Evolutionary conservation across 306 rosid species (phyloP).

Genomic region (Mucuna pruriens): DNA sequence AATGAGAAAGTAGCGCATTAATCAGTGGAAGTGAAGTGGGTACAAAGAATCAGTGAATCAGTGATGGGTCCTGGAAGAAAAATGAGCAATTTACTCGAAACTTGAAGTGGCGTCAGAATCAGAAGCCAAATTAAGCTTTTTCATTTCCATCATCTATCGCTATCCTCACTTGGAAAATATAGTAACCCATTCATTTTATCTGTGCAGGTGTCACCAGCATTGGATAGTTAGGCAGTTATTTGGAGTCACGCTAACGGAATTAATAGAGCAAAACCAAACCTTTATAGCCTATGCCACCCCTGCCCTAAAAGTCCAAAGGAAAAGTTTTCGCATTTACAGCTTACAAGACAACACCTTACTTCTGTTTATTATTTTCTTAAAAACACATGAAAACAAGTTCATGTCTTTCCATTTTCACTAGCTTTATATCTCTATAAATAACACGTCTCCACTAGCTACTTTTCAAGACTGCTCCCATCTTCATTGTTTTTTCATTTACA

Average conservation of each 20-base stretch:
- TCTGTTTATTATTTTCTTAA: not conserved
- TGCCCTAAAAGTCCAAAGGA: constrained; percentile 1
- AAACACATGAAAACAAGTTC: not conserved
- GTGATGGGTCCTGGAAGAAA: not conserved
- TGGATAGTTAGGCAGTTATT: constrained; percentile 21
- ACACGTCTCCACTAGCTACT: not conserved
- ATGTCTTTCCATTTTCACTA: not conserved
- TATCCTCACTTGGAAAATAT: not conserved
- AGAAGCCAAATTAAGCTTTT: not conserved
- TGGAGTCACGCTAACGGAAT: constrained; percentile 1
- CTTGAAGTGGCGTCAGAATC: not conserved
- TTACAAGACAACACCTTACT: not conserved
- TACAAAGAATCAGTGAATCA: not conserved
- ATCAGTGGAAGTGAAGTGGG: constrained; percentile 11
- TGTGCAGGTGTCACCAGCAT: not conserved
- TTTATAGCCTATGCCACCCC: not conserved
- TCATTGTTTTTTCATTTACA: not conserved
- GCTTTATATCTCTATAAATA: not conserved
- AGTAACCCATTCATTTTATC: not conserved
- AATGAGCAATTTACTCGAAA: not conserved
- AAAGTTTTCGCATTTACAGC: not conserved
- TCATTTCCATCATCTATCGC: not conserved
- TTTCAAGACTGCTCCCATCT: not conserved
- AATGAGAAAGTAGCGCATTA: constrained; percentile 12
- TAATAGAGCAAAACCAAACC: not conserved